These are phyloP conservation scores for Moringa oleifera DNA, from an alignment of 345 rosid genomes.

Conservation along the genomic window DNA sequence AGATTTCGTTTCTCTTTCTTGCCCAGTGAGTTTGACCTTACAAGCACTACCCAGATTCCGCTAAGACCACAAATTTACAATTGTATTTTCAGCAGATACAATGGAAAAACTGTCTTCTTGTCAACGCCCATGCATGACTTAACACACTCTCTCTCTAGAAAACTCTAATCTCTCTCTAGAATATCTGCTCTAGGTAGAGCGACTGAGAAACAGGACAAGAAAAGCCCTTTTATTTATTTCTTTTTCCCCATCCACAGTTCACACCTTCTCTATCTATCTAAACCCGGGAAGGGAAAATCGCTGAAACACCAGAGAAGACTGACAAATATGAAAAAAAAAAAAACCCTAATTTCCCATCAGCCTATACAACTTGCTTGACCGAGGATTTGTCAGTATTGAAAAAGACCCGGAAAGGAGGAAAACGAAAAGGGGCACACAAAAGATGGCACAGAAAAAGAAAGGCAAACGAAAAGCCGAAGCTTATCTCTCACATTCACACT, in stretches of 20 bases:
- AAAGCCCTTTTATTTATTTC: not conserved
- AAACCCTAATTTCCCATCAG: slow-evolving; percentile 17
- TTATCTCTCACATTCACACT: slow-evolving; percentile 18
- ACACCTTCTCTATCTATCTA: not conserved
- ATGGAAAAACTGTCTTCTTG: slow-evolving; percentile 1
- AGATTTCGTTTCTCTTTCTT: slow-evolving; percentile 5
- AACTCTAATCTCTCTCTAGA: slow-evolving; percentile 14
- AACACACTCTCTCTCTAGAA: slow-evolving; percentile 1
- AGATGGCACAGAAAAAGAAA: not conserved
- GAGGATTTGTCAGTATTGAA: slow-evolving; percentile 33
- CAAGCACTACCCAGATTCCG: slow-evolving; percentile 5
- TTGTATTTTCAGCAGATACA: slow-evolving; percentile 9
- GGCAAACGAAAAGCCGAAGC: slow-evolving; percentile 9
- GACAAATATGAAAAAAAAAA: slow-evolving; percentile 11
- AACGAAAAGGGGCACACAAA: slow-evolving; percentile 8
- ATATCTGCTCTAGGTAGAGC: not conserved
- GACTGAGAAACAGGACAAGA: not conserved
- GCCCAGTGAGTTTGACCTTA: slow-evolving; percentile 21
- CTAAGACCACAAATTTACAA: slow-evolving; percentile 7
- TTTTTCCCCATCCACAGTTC: slow-evolving; percentile 9
- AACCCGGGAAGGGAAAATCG: slow-evolving; percentile 1
- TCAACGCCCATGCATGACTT: slow-evolving; percentile 24
- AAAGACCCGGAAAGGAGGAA: slow-evolving; percentile 12
- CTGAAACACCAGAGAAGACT: not conserved
- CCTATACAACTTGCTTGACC: slow-evolving; percentile 31